Evolutionary conservation across 495 filamentous ascomycete species (phyloP), one percentile per base, ranked within the genome.

Genomic region (Niebla homalea): DNA sequence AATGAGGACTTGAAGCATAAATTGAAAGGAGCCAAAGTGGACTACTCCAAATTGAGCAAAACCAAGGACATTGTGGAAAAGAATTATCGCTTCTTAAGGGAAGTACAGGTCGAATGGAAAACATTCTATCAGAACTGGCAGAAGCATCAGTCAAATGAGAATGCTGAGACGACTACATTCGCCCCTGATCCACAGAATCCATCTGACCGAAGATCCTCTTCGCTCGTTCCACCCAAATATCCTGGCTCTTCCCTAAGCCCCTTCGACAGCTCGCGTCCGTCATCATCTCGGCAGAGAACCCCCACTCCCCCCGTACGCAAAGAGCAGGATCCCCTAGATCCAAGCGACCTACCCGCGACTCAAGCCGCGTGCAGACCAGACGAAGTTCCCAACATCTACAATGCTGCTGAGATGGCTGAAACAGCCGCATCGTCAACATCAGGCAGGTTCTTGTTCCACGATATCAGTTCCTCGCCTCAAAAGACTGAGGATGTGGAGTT

Each of bases 371-470:
- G 29, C 3, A 32, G 14, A 12, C 29, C 29, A 12, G 29, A 7
- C 14, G 29, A 32, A 12, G 29, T 32, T 8, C 18, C 42, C 10
- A 23, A 18, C 1, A 35, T 36, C 36, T 1, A 48, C 21, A 21
- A 32, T 11, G 16, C 43, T 22, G 47, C 42, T 15, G 51, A 51
- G 15, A 20, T 45, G 26, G 52, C 55, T 20, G 36, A 57, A 35
- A 39, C 48, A 25, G 43, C 43, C 11, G 29, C 29, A 7, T 32
- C 29, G 29, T 32, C 29, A 32, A 32, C 29, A 12, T 32, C 29
- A 8, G 40, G 47, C 5, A 51, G 43, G 12, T 37, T 48, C 43
- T 39, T 41, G 36, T 21, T 12, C 6, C 20, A 25, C 19, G 26
- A 21, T 19, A 18, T 14, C 20, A n/a, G 10, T 36, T 1, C 8